phyloP scores from a whole-genome alignment of 202 grass and related monocot genomes.

The Saccharum hybrid region DNA sequence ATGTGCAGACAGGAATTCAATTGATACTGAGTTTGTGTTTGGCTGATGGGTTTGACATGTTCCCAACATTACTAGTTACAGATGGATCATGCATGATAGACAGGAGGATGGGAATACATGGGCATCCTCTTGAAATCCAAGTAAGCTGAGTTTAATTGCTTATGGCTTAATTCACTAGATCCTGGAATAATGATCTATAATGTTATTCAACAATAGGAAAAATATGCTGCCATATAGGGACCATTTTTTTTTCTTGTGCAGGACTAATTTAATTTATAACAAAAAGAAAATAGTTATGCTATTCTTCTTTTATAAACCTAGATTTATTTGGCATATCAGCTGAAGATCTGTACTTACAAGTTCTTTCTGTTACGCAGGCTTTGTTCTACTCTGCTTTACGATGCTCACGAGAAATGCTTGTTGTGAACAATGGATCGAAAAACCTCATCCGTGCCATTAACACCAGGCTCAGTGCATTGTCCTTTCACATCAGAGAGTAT shows the following conservation, averaged over 20 bases:
- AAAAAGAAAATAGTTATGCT: constrained; percentile 3
- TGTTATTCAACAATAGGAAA: not conserved
- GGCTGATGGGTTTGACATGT: constrained; percentile 97
- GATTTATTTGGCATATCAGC: constrained; percentile 2
- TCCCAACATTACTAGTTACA: constrained; percentile 94
- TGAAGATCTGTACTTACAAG: constrained; percentile 27
- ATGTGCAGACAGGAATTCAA: constrained; percentile 95
- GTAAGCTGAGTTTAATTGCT: constrained; percentile 52
- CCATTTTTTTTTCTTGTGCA: not conserved
- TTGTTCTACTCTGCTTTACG: constrained; percentile 95
- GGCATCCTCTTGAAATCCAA: constrained; percentile 99
- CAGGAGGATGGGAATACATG: constrained; percentile 97
- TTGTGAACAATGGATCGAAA: constrained; percentile 69
- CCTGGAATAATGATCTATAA: not conserved
- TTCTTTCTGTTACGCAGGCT: constrained; percentile 58
- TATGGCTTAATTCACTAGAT: not conserved
- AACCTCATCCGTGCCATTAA: constrained; percentile 83
- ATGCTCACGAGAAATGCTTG: constrained; percentile 91
- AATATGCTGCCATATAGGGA: not conserved
- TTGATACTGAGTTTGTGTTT: constrained; percentile 90
- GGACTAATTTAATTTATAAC: constrained; percentile 6
- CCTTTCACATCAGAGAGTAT: constrained; percentile 96
- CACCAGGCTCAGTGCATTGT: constrained; percentile 84
- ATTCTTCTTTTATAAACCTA: constrained; percentile 11
- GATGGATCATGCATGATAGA: constrained; percentile 99